Base-by-base conservation (phyloP, 2,329 filamentous ascomycete genomes). In the Camillea tinctor region DNA sequence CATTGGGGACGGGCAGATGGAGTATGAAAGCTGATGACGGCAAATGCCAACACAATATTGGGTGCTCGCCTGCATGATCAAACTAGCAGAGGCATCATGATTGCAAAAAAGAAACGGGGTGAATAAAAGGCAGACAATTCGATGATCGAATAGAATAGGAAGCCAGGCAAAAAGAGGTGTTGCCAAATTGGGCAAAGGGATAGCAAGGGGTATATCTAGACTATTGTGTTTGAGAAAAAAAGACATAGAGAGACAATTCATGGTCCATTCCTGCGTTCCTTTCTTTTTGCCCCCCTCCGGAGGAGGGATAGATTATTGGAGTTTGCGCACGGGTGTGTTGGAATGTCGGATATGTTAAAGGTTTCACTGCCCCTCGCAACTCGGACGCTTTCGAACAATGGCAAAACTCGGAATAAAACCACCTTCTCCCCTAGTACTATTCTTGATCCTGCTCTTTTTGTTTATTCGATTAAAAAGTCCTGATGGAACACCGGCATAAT, bases 1-100 rank as follows among this genome's bases (percentile, higher is more conserved):
- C 3, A 77, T 89, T 62, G 86, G 84, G 1, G 81, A 84, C 17
- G 74, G 77, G 1, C 79, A 66, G 68, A 74, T 88, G 76, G 79
- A 81, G 15, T 85, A 85, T 60, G 60, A 69, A 23, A 72, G 68
- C 52, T 71, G 58, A 63, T 71, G 58, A 20, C 23, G 50, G 13
- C 4, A 22, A 22, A 22, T 51, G 20, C 20, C 2, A 17, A 17
- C 36, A 44, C 17, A 15, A 44, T 7, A 4, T 4, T 13, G 15
- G 36, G 8, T 20, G 20, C n/a, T 19, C n/a, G 40, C 15, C 8
- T 24, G 3, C 24, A 19, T 24, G 22, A 19, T n/a, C n/a, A 19
- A 23, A 21, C 11, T n/a, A 48, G 15, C 24, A 58, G 56, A 56
- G 19, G 54, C 8, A 26, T 55, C 15, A 4, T 21, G 48, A 40